phyloP scores from a whole-genome alignment of 495 filamentous ascomycete genomes.

The Annulohypoxylon nitens region DNA sequence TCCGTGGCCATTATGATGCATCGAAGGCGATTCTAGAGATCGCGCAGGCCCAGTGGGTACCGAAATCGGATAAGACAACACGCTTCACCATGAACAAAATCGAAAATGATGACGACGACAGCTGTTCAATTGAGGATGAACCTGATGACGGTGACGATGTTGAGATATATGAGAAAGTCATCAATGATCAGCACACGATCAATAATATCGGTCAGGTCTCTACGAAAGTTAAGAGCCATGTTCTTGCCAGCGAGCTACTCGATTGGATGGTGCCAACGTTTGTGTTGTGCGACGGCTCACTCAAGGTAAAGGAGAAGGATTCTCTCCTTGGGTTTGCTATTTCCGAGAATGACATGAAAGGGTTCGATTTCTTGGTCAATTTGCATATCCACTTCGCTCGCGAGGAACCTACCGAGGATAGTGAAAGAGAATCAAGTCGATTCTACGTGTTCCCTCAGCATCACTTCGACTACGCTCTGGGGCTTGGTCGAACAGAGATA shows the following conservation, averaged over 20 bases:
- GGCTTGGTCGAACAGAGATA: slow-evolving; percentile 53
- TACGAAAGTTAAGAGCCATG: slow-evolving; percentile 70
- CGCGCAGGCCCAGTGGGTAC: slow-evolving; percentile 72
- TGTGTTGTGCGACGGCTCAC: slow-evolving; percentile 40
- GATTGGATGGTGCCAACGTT: slow-evolving; percentile 44
- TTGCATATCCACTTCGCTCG: slow-evolving; percentile 48
- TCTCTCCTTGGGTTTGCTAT: slow-evolving; percentile 54
- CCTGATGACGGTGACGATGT: slow-evolving; percentile 53
- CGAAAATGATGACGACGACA: slow-evolving; percentile 32
- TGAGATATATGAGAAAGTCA: slow-evolving; percentile 62
- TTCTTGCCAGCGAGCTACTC: slow-evolving; percentile 64
- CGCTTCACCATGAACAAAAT: slow-evolving; percentile 62
- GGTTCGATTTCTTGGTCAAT: slow-evolving; percentile 57
- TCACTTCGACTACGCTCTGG: slow-evolving; percentile 51
- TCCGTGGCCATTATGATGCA: slow-evolving; percentile 70
- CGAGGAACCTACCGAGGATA: slow-evolving; percentile 31
- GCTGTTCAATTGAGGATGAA: slow-evolving; percentile 45
- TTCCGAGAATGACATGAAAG: slow-evolving; percentile 48
- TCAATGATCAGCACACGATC: slow-evolving; percentile 75
- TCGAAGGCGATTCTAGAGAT: slow-evolving; percentile 77
- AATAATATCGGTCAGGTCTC: slow-evolving; percentile 76
- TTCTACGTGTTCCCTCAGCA: slow-evolving; percentile 54
- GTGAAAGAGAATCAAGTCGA: slow-evolving; percentile 41
- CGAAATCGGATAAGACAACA: slow-evolving; percentile 56
- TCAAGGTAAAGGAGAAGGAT: neutral